Evolutionary conservation across 495 filamentous ascomycete species (phyloP), one percentile per base, ranked within the genome.

Genomic region (Parathielavia appendiculata): DNA sequence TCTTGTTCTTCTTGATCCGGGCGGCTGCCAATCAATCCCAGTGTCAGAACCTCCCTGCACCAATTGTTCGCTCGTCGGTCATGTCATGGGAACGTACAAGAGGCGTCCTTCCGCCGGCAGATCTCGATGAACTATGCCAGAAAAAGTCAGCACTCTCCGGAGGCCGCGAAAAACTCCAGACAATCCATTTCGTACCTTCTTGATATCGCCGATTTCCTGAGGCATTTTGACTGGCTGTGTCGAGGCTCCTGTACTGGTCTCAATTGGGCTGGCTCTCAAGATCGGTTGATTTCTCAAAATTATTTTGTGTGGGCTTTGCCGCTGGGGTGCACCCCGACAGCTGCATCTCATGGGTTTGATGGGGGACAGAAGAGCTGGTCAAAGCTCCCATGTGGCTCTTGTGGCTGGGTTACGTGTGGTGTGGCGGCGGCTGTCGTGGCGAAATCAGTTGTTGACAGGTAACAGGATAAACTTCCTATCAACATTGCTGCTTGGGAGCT

Each of bases 141-240:
- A 62, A 69, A 58, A 60, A 58, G 69, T 78, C 62, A 79, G 70
- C 40, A 36, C 10, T 38, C 56, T 34, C 39, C 56, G 13, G 26
- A 16, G 16, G 16, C 26, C 11, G 22, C 26, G 26, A 19, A 58
- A 44, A 30, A 48, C 26, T 20, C 0, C 3, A 22, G 39, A 12
- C 0, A 23, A 13, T 11, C 13, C 48, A 19, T 39, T 47, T 16
- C 40, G 52, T 68, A 82, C 80, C 73, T 81, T 78, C 90, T 97
- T 99, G 87, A 99, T 97, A 71, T 97, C 95, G 71, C 86, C 88
- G 76, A 97, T 86, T 91, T 97, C 92, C 70, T 85, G 83, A 86
- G 93, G 93, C 93, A 99, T 99, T 73, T 81, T 84, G 76, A 63
- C 75, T 68, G 57, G 66, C 69, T 71, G 56, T 69, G 60, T 54